These are phyloP conservation scores for Ramalina intermedia DNA, from an alignment of 495 filamentous ascomycete species.

Conservation along the genomic window DNA sequence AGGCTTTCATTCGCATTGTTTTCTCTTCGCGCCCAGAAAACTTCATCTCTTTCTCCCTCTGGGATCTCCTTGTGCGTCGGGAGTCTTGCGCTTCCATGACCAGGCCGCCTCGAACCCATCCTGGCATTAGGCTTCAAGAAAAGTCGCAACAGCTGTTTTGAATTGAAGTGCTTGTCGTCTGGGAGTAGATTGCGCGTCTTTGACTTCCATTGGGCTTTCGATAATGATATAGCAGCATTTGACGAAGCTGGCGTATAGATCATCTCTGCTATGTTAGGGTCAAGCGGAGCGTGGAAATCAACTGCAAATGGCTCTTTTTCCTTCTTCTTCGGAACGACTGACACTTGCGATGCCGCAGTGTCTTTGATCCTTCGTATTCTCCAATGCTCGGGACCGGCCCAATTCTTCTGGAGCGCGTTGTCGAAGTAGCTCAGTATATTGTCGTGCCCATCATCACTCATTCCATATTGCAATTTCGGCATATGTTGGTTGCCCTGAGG, in stretches of 20 bases:
- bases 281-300: conserved; percentile 65
- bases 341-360: conserved; percentile 42
- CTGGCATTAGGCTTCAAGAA: conserved; percentile 91
- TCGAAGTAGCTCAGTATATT: conserved; percentile 97
- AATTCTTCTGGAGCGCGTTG: conserved; percentile 86
- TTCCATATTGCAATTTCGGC: conserved; percentile 52
- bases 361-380: conserved; percentile 89
- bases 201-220: conserved; percentile 89
- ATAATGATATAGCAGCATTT: conserved; percentile 67
- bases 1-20: conserved; percentile 30
- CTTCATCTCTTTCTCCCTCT: conserved; percentile 77
- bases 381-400: conserved; percentile 99
- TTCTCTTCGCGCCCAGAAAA: conserved; percentile 83
- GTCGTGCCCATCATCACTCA: conserved; percentile 53
- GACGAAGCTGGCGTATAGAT: conserved; percentile 72
- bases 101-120: conserved; percentile 41
- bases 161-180: conserved; percentile 98
- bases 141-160: conserved; percentile 68
- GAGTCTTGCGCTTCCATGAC: not conserved
- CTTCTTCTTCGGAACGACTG: conserved; percentile 49
- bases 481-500: conserved; percentile 46
- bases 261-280: conserved; percentile 53
- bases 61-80: conserved; percentile 37
- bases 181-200: conserved; percentile 86
- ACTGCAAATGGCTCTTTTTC: conserved; percentile 96